Evolutionary conservation across 176 grass and related monocot genomes (phyloP).

Genomic region (Saccharum spontaneum): DNA sequence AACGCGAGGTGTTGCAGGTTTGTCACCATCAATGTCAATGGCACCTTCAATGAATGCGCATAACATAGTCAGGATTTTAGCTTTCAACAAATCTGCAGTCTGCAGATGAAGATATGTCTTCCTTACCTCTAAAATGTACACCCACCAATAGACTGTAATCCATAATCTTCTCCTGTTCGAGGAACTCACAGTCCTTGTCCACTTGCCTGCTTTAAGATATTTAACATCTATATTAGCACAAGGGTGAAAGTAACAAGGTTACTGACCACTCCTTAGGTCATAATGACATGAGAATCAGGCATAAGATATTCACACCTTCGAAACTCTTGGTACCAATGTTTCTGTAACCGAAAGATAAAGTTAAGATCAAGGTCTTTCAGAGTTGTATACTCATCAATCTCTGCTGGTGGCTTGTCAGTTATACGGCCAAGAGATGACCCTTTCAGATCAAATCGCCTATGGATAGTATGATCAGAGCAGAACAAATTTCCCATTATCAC

Average conservation of each 20-base stretch:
- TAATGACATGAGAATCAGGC: slow-evolving; percentile 16
- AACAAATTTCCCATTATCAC: slow-evolving; percentile 98
- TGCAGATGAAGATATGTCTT: slow-evolving; percentile 13
- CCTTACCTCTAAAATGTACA: slow-evolving; percentile 81
- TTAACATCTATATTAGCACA: slow-evolving; percentile 43
- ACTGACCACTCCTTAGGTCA: background rate
- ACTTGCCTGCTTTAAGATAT: slow-evolving; percentile 72
- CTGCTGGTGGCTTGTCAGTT: slow-evolving; percentile 67
- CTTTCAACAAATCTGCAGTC: slow-evolving; percentile 37
- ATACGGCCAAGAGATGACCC: slow-evolving; percentile 84
- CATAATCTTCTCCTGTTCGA: slow-evolving; percentile 91
- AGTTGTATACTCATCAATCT: slow-evolving; percentile 92
- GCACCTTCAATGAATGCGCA: slow-evolving; percentile 56
- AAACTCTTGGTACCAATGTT: slow-evolving; percentile 79
- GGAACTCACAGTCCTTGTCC: slow-evolving; percentile 81
- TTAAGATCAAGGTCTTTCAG: slow-evolving; percentile 98
- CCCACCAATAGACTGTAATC: slow-evolving; percentile 95
- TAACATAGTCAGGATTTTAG: slow-evolving; percentile 20
- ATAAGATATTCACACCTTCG: slow-evolving; percentile 57
- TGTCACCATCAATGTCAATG: slow-evolving; percentile 57
- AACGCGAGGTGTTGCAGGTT: slow-evolving; percentile 56
- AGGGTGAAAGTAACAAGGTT: slow-evolving; percentile 33
- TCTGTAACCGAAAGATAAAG: slow-evolving; percentile 80
- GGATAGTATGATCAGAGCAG: slow-evolving; percentile 78
- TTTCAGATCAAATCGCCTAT: slow-evolving; percentile 94